Base-by-base conservation (phyloP, 306 rosid species). In the Argentina anserina region DNA sequence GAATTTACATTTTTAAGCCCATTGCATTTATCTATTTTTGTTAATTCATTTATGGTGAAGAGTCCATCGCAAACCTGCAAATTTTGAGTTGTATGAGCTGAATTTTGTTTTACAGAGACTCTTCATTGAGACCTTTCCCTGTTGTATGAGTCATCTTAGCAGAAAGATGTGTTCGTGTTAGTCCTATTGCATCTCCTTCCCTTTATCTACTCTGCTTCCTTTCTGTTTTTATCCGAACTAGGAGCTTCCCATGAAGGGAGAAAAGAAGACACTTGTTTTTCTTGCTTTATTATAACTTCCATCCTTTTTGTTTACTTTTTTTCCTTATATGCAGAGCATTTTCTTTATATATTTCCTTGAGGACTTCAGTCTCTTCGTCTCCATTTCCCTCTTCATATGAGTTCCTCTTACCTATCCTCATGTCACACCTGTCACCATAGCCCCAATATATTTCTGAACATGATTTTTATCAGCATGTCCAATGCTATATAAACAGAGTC, bases 371-470 rank as follows among this genome's bases (percentile, higher is more conserved):
- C 56, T 72, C 36, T 26, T 61, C 50, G 21, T 61, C 49, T 33
- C 10, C 37, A 2, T 53, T 52, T 68, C 23, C 23, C 63, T 41
- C 53, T 45, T 63, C 43, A 37, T 52, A 0, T 52, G 1, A 42
- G 67, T 9, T 68, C 9, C 31, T 21, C 56, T 56, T 56, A 25
- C 72, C 63, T 66, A 55, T 75, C 69, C 63, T 36, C 69, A 17
- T 58, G 28, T 23, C 73, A 42, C 64, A 65, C 52, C 56, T 77
- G 69, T 80, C 83, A 43, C 61, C 65, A 59, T 68, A 76, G 47
- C 63, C 74, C 77, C 74, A 49, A 75, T 60, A 20, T 7, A 47
- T 65, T 56, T 25, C 25, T 59, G 41, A 62, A 37, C 66, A 67
- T 6, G 65, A 14, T 40, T 25, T 41, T 29, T 33, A 46, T 66